Conservation (phyloP, 2,329 filamentous ascomycete genomes). For the Pseudogymnoascus sp. region DNA sequence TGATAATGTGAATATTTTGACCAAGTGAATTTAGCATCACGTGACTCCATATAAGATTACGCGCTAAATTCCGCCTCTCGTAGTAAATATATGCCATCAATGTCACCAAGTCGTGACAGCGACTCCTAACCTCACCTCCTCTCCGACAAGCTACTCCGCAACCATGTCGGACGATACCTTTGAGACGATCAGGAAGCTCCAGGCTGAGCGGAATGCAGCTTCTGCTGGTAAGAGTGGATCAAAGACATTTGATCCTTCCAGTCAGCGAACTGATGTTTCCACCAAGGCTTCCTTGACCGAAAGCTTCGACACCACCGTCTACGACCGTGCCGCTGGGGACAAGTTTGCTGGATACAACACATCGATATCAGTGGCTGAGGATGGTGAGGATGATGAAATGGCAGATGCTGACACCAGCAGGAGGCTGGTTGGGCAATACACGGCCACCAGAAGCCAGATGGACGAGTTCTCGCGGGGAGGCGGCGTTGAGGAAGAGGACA, state of each 20-base stretch:
- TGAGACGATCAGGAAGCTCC: constrained; percentile 77
- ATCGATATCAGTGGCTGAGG: constrained; percentile 74
- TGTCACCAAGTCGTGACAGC: constrained; percentile 5
- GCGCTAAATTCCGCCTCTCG: constrained; percentile 1
- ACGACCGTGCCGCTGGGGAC: constrained; percentile 69
- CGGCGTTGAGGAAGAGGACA: constrained; percentile 87
- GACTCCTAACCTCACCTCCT: constrained; percentile 5
- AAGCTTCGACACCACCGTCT: constrained; percentile 79
- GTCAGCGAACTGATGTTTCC: constrained; percentile 74
- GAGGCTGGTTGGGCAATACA: constrained; percentile 89
- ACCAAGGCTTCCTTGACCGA: constrained; percentile 91
- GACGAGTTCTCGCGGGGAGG: constrained; percentile 84
- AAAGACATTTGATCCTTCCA: constrained; percentile 68
- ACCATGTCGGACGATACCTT: constrained; percentile 73
- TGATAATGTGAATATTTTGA: background rate
- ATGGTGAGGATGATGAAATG: constrained; percentile 74
- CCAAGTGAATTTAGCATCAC: background rate
- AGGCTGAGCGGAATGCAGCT: constrained; percentile 84
- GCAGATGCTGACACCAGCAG: constrained; percentile 65
- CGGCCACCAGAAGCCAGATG: constrained; percentile 82
- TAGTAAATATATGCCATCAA: constrained; percentile 3
- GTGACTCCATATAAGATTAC: background rate
- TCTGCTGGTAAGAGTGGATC: constrained; percentile 74
- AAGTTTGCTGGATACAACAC: constrained; percentile 86
- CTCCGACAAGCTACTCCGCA: constrained; percentile 5